Base-by-base conservation (phyloP, 495 filamentous ascomycete genomes). In the Penicillium macrosclerotiorum region DNA sequence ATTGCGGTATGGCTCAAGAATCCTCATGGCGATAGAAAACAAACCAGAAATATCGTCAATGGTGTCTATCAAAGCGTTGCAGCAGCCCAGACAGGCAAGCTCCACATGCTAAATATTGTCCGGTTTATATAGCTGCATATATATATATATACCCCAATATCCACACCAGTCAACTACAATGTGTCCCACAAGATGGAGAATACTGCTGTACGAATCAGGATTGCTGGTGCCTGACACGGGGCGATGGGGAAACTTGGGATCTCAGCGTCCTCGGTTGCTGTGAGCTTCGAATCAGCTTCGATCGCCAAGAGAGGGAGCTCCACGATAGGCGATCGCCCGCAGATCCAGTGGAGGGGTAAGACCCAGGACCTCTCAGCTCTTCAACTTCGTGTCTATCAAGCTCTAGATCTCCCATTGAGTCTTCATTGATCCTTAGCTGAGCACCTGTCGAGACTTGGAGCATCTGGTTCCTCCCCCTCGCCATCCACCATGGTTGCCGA, bases 401-500 rank as follows among this genome's bases (percentile, higher is more conserved):
- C 14, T 45, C 25, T 26, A 35, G 16, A 42, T 4, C 3, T 20
- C 13, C 24, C 37, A 14, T 22, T 19, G 16, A 24, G 31, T 30
- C 20, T n/a, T 14, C n/a, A 41, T 29, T 29, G 24, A 41, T 22
- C 29, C 13, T 35, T 16, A 19, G 13, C 23, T 19, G 23, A 30
- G 24, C 23, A 44, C 37, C 18, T 24, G 20, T 7, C n/a, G n/a
- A 37, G 2, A 3, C 25, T 12, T 5, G 19, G 7, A 36, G 19
- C 11, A 5, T 18, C 26, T 34, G 17, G 3, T 17, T 29, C 37
- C 29, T 37, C 35, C 13, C 17, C 27, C 30, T 22, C 17, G 17
- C 13, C 30, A 17, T 19, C 38, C 54, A 65, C 31, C 40, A 75
- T 73, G 71, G 68, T 67, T 20, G 68, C 69, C 33, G 64, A 73